Conservation (phyloP, 2,329 filamentous ascomycete genomes). For the Trichoderma sp. region DNA sequence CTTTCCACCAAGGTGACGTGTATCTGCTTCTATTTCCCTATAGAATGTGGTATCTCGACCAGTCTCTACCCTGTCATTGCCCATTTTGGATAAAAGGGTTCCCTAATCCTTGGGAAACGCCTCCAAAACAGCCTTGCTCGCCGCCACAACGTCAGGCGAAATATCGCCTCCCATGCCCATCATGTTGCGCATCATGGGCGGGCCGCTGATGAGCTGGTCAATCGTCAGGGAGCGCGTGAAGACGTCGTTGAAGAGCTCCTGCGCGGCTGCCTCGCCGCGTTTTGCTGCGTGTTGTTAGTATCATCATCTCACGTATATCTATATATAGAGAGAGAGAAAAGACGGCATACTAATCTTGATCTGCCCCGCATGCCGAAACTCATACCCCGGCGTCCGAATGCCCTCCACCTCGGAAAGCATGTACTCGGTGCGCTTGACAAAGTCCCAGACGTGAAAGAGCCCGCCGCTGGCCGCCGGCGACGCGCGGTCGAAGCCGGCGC, state of each 20-base stretch:
- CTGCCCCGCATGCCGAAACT: conserved; percentile 40
- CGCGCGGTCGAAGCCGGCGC: conserved; percentile 34
- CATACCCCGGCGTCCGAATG: conserved; percentile 36
- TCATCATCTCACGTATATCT: background rate
- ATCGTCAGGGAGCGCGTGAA: conserved; percentile 36
- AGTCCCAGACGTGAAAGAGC: conserved; percentile 46
- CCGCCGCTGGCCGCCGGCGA: conserved; percentile 35
- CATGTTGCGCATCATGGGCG: conserved; percentile 35
- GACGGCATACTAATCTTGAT: conserved; percentile 21
- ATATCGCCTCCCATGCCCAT: conserved; percentile 39
- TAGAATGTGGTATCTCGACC: background rate
- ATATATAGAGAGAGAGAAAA: background rate
- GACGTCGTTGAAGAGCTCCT: conserved; percentile 37
- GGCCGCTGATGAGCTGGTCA: conserved; percentile 37
- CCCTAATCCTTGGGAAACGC: conserved; percentile 23
- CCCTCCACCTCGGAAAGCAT: conserved; percentile 47
- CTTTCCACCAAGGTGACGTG: background rate
- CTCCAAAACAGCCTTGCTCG: conserved; percentile 34
- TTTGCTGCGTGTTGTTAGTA: background rate
- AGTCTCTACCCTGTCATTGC: too few relatives aligned
- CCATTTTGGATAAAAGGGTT: too few relatives aligned
- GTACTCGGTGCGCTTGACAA: conserved; percentile 44
- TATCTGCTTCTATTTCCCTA: background rate
- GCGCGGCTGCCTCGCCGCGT: conserved; percentile 30
- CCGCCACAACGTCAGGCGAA: conserved; percentile 33